phyloP scores from a whole-genome alignment of 192 early-diverging fungal species.

The Coemansia sp. region DNA sequence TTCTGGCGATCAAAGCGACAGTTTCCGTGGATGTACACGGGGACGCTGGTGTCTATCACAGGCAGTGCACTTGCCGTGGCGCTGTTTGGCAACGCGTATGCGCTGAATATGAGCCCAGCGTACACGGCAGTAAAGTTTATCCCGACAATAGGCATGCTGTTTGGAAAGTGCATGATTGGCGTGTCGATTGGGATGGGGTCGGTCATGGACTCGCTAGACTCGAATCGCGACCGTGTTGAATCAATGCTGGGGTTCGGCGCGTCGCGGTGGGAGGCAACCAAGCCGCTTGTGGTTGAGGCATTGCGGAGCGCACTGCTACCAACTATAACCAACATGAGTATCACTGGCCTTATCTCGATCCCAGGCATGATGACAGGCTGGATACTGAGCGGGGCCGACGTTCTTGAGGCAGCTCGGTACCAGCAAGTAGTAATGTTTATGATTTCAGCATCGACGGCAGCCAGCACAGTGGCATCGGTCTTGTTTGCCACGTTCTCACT shows the following conservation, averaged over 20 bases:
- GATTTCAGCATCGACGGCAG: constrained; percentile 65
- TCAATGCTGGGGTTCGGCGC: constrained; percentile 67
- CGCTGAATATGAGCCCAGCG: constrained; percentile 63
- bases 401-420: constrained; percentile 72
- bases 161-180: constrained; percentile 74
- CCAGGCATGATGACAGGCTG: constrained; percentile 87
- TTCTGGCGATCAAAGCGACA: constrained; percentile 66
- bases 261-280: constrained; percentile 71
- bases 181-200: constrained; percentile 61
- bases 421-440: constrained; percentile 84
- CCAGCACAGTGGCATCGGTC: constrained; percentile 53
- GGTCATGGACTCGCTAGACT: constrained; percentile 59
- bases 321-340: constrained; percentile 71
- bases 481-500: constrained; percentile 26
- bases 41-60: constrained; percentile 49
- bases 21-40: constrained; percentile 65
- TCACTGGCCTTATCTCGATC: constrained; percentile 80
- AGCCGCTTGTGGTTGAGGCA: constrained; percentile 67
- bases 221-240: constrained; percentile 50
- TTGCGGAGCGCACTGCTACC: constrained; percentile 71
- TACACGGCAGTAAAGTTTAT: constrained; percentile 71
- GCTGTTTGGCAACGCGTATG: constrained; percentile 47
- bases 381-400: constrained; percentile 70
- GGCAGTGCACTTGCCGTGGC: constrained; percentile 7
- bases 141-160: constrained; percentile 79